Base-by-base conservation (phyloP, 129 eudicot species). In the Tagetes patula region DNA sequence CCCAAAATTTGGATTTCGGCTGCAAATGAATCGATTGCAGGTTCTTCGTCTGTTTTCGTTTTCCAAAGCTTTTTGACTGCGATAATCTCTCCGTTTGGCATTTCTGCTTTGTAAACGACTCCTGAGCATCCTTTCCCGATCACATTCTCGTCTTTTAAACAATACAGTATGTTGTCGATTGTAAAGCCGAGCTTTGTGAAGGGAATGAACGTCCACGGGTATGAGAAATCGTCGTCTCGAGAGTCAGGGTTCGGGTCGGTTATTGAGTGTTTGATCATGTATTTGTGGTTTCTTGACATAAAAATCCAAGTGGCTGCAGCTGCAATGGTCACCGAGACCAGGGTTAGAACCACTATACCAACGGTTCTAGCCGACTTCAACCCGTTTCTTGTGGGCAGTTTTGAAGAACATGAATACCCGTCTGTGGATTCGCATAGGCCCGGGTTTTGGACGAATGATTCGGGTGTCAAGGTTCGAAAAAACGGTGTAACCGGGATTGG, bases 41-140 rank as follows among this genome's bases (percentile, higher is more conserved):
- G 85, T 30, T 83, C 87, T 59, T 90, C 91, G 14, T 82, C 95
- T 55, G 80, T 88, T 77, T 79, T 89, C 6, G 96, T 87, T 67
- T 90, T 93, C 96, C 98, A 94, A 2, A 94, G 91, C 86, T 94
- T 94, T 75, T 94, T 94, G 40, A 90, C 98, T 0, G 98, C 98
- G 32, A 93, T 81, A 12, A 93, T 33, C 71, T 94, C 98, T 0
- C 96, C 98, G 46, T 83, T 87, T 11, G 96, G 96, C 98, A 84
- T 87, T 71, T 89, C 96, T 0, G 91, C 98, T 81, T 80, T 86
- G 86, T 93, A 93, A 20, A 93, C 96, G 3, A 93, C 84, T 1
- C 98, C 98, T 0, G 98, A 86, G 61, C 87, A 93, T 42, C 98
- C 98, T 86, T 93, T 90, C 1, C 98, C 98, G 1, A 93, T 81